These are phyloP conservation scores for Solanum chmielewskii DNA, from an alignment of 257 asterid species.

Conservation along the genomic window DNA sequence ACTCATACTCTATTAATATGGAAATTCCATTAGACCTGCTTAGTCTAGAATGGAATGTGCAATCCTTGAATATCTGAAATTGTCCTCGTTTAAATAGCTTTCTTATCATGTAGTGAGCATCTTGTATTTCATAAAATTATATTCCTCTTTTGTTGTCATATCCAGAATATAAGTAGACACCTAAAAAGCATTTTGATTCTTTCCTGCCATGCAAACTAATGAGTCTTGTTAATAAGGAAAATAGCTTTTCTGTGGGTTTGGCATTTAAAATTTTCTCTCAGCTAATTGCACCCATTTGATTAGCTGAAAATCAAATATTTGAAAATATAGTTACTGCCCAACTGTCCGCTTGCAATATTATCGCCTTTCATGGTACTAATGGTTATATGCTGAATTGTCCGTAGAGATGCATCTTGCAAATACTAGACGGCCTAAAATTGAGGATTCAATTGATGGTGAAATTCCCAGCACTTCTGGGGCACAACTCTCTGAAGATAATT, in stretches of 20 bases:
- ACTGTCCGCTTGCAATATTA: neutral
- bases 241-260: neutral
- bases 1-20: neutral
- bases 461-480: slow-evolving; percentile 73
- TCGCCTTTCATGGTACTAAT: neutral
- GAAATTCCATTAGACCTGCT: neutral
- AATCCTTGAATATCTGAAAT: neutral
- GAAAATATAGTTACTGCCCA: neutral
- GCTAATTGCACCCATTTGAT: neutral
- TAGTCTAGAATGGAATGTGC: neutral
- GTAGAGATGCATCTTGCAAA: slow-evolving; percentile 81
- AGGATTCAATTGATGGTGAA: slow-evolving; percentile 61
- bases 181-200: neutral
- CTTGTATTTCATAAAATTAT: neutral
- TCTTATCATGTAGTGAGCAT: neutral
- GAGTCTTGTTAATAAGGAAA: neutral
- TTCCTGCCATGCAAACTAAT: neutral
- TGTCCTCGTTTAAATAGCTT: neutral
- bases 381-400: slow-evolving; percentile 9
- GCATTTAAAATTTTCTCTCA: neutral
- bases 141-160: neutral
- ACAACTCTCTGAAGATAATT: slow-evolving; percentile 39
- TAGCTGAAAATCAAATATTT: neutral
- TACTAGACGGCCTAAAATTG: slow-evolving; percentile 57
- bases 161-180: neutral